Percentiles rank a stretch among this genome's conserved stretches.
Evolutionary conservation across 2,329 filamentous ascomycete genomes (phyloP).

Genomic region (Lachnellula occidentalis): DNA sequence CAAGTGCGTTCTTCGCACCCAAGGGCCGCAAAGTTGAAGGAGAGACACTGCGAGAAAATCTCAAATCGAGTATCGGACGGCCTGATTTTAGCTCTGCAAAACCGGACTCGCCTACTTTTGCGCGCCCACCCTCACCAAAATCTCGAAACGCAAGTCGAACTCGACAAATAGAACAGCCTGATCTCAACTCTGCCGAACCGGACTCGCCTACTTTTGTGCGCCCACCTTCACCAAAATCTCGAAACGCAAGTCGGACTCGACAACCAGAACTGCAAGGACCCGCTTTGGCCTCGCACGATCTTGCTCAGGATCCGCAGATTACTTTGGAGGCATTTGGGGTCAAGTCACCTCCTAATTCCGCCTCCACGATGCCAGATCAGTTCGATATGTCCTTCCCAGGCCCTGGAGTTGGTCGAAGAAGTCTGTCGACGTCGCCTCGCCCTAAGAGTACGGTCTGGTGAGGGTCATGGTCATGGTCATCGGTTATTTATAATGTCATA

Average conservation of each 20-base stretch:
- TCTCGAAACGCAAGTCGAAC: slow-evolving; percentile 17
- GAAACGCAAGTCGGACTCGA: slow-evolving; percentile 15
- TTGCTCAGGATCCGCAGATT: slow-evolving; percentile 4
- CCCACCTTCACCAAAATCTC: slow-evolving; percentile 17
- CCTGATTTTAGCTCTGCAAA: not conserved
- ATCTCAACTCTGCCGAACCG: not conserved
- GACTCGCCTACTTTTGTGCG: slow-evolving; percentile 6
- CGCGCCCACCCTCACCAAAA: slow-evolving; percentile 16
- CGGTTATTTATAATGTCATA: not conserved
- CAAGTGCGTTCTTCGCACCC: slow-evolving; percentile 1
- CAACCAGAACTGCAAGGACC: slow-evolving; percentile 1
- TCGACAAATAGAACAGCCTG: not conserved
- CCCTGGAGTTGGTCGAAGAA: slow-evolving; percentile 8
- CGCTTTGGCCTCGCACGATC: slow-evolving; percentile 5
- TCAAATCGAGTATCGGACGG: slow-evolving; percentile 8
- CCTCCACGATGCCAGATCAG: slow-evolving; percentile 7
- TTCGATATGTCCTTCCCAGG: slow-evolving; percentile 8
- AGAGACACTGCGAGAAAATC: not conserved
- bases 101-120: slow-evolving; percentile 4
- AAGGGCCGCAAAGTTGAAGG: not conserved
- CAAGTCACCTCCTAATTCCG: slow-evolving; percentile 10
- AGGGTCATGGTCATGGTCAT: not conserved
- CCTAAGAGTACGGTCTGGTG: slow-evolving; percentile 20
- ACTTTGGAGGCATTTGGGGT: not conserved
- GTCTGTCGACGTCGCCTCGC: slow-evolving; percentile 7